Evolutionary conservation across 768 basidiomycete species (phyloP).

Genomic region (Panellus pusillus): DNA sequence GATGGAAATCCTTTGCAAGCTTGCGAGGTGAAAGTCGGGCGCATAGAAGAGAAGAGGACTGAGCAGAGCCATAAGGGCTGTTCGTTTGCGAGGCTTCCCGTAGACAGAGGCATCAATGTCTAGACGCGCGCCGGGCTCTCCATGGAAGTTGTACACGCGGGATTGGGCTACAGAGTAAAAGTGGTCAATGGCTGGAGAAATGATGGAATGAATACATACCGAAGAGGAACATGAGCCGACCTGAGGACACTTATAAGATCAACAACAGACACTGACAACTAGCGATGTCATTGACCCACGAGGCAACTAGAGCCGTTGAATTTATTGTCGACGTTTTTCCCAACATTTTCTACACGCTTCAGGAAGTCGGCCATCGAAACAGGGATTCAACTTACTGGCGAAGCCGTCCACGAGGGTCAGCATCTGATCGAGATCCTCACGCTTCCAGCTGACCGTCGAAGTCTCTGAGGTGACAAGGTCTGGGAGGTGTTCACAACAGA

Average conservation of each 20-base stretch:
- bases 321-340: background rate
- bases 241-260: slow-evolving; percentile 26
- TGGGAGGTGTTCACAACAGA: slow-evolving; percentile 17
- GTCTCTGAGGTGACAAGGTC: slow-evolving; percentile 40
- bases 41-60: slow-evolving; percentile 50
- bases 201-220: slow-evolving; percentile 27
- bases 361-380: background rate
- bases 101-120: slow-evolving; percentile 45
- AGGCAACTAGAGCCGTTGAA: slow-evolving; percentile 20
- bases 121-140: slow-evolving; percentile 47
- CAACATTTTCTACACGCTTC: slow-evolving; percentile 1
- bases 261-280: background rate
- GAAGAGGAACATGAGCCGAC: slow-evolving; percentile 44
- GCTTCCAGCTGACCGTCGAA: slow-evolving; percentile 30
- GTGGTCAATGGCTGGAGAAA: slow-evolving; percentile 8
- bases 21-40: slow-evolving; percentile 46
- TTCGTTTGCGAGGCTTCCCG: slow-evolving; percentile 27
- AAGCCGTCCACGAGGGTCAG: slow-evolving; percentile 34
- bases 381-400: slow-evolving; percentile 8
- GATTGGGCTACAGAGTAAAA: slow-evolving; percentile 28
- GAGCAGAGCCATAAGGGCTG: slow-evolving; percentile 36
- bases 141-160: slow-evolving; percentile 47
- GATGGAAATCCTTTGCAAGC: slow-evolving; percentile 49
- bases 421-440: slow-evolving; percentile 36
- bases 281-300: slow-evolving; percentile 23